Conservation (phyloP, 2,329 filamentous ascomycete genomes). For the Nigrograna mackinnonii region DNA sequence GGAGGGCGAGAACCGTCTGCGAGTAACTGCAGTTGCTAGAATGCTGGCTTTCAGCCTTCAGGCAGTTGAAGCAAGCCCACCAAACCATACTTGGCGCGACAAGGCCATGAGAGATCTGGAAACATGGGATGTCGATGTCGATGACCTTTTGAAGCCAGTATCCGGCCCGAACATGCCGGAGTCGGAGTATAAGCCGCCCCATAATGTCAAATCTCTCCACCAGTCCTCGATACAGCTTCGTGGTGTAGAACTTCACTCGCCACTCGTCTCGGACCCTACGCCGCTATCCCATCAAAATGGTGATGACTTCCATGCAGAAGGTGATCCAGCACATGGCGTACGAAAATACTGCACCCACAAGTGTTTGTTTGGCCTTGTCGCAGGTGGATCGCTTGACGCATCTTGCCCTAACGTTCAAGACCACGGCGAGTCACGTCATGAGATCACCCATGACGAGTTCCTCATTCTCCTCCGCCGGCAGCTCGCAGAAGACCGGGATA, state of each 20-base stretch:
- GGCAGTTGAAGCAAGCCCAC: neutral
- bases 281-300: neutral
- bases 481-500: too few species aligned
- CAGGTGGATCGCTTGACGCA: too few species aligned
- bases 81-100: neutral
- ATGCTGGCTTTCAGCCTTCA: neutral
- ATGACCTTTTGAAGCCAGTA: slow-evolving; percentile 6
- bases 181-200: slow-evolving; percentile 14
- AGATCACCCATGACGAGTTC: too few species aligned
- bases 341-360: too few species aligned
- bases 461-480: too few species aligned
- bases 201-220: slow-evolving; percentile 10
- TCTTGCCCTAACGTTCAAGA: too few species aligned
- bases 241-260: slow-evolving; percentile 3
- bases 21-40: neutral
- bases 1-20: neutral
- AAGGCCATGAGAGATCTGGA: neutral
- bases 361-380: too few species aligned
- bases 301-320: too few species aligned
- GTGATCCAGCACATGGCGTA: too few species aligned
- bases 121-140: neutral
- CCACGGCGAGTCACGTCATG: too few species aligned
- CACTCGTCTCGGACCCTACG: slow-evolving; percentile 3
- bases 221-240: slow-evolving; percentile 17
- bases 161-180: slow-evolving; percentile 17